Evolutionary conservation across 1,139 yeast genomes (phyloP), one percentile per base, ranked within the genome.

Genomic region (Lodderomyces elongisporus): DNA sequence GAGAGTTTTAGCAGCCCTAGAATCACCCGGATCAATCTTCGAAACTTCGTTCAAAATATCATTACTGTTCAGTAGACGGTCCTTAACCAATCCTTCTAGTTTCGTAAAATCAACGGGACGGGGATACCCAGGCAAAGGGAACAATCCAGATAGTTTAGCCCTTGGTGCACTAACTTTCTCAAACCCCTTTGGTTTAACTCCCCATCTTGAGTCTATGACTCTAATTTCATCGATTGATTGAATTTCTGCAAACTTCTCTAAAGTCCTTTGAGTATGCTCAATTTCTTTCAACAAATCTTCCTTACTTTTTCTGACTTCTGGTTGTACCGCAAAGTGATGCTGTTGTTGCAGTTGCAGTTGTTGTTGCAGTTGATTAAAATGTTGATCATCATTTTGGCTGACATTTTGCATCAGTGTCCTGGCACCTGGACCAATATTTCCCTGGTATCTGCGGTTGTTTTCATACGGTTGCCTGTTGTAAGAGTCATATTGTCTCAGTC

Each of bases 71-170:
- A 56, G 54, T 5, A 70, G 61, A 27, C 63, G 53, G 31, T 60
- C 63, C 34, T 60, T 61, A 20, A 63, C 54, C 10, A 66, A 56
- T 1, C 77, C 79, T 46, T 74, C 78, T 22, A 77, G 49, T 41
- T 72, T 72, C 4, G 77, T 69, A 28, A 67, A 66, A 47, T 77
- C 81, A 28, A 75, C 66, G 2, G 74, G 76, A 43, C 72, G 66
- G 0, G 83, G 77, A 33, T 73, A 70, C 3, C 91, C 91, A 1
- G 93, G 93, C 17, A 77, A 62, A 1, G 91, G 87, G 47, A 85
- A 88, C 3, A 84, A 56, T 0, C 96, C 96, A 1, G 89, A 77
- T 14, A 84, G 63, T 49, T 88, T 88, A 4, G 95, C 95, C 44
- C 84, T 68, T 44, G 79, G 87, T 0, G 93, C 84, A 2, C 85